phyloP scores from a whole-genome alignment of 352 stramenopile species.

The Albugo laibachii region DNA sequence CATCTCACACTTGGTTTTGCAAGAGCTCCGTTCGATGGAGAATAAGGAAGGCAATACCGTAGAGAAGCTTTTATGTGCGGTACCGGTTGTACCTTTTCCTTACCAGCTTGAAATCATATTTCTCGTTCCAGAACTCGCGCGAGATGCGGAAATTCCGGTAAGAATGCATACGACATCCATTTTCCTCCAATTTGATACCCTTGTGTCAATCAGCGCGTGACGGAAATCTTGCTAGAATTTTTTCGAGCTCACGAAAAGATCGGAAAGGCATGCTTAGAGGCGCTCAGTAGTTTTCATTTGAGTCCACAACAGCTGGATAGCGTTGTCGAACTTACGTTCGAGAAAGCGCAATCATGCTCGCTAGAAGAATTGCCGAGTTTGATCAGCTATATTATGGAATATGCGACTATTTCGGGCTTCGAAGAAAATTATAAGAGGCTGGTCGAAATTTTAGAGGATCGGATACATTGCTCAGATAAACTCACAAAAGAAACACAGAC shows the following conservation, averaged over 20 bases:
- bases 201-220: slow-evolving; percentile 12
- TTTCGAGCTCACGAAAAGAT: slow-evolving; percentile 24
- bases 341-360: slow-evolving; percentile 25
- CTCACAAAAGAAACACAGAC: background rate
- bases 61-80: slow-evolving; percentile 25
- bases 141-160: slow-evolving; percentile 21
- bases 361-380: slow-evolving; percentile 26
- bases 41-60: slow-evolving; percentile 20
- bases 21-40: slow-evolving; percentile 42
- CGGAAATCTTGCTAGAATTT: slow-evolving; percentile 28
- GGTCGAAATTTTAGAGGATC: slow-evolving; percentile 22
- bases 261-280: slow-evolving; percentile 35
- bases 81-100: slow-evolving; percentile 19
- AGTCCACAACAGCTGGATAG: slow-evolving; percentile 16
- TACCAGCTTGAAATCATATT: slow-evolving; percentile 47
- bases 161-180: background rate
- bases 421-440: slow-evolving; percentile 20
- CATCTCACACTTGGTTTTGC: slow-evolving; percentile 35
- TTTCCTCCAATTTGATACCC: background rate
- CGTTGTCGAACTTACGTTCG: slow-evolving; percentile 21
- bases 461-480: slow-evolving; percentile 1
- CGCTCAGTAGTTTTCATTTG: slow-evolving; percentile 40
- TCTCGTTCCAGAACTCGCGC: slow-evolving; percentile 36
- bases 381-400: slow-evolving; percentile 41
- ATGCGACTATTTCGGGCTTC: slow-evolving; percentile 15